Evolutionary conservation across 495 filamentous ascomycete genomes (phyloP), one percentile per base, ranked within the genome.

Genomic region (Mycothermus thermophilus): DNA sequence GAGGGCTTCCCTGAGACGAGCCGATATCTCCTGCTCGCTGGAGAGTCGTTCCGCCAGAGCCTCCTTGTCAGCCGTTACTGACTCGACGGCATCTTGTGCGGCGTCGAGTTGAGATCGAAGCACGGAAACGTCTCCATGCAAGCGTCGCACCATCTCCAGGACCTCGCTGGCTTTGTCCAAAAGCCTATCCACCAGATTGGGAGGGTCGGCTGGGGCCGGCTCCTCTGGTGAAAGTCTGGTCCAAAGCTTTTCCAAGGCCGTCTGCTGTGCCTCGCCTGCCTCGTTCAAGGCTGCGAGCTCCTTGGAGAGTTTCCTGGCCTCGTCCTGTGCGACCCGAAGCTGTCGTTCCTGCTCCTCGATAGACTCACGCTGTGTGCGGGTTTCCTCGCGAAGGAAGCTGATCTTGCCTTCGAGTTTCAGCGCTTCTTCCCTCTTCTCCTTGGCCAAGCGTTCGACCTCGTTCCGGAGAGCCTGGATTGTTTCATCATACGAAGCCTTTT

Each of bases 401-500:
- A 67, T 50, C 48, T 74, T 68, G 19, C 58, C 69, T 41, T 67
- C 66, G 0, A 68, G 63, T 34, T 69, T 75, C 13, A 72, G 59
- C 8, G 60, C 51, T 35, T 79, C 70, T 18, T 77, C 68, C 10
- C 60, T 62, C 25, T 72, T 67, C 31, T 70, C 70, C 27, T 62
- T 68, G 11, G 62, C 67, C 1, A 75, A 50, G 26, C 51, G 60
- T 32, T 83, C 75, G 15, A 93, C 57, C 38, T 93, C 82, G 11
- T 65, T 55, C 48, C 83, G 72, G 1, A 93, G 64, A 6, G 65
- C 57, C n/a, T 71, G 72, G 12, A 83, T 67, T 31, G 66, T 77
- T 15, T 80, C 71, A 31, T 92, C 79, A 7, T 69, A 62, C 2
- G 67, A 72, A 5, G 71, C 66, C 48, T 71, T 78, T 42, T 86